Evolutionary conservation across 441 rosid species (phyloP).

Genomic region (Sinapis alba): DNA sequence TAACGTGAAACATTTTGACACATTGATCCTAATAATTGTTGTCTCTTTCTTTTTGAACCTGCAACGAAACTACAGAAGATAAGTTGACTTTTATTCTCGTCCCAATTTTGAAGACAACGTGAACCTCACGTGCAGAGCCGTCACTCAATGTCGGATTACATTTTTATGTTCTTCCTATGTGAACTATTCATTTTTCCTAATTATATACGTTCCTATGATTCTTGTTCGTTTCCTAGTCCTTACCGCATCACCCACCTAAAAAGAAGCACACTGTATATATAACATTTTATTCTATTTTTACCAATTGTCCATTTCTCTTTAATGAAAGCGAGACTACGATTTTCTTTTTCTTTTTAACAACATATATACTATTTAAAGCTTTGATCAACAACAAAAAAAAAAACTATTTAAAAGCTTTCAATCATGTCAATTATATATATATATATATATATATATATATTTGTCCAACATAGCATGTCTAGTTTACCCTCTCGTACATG

Average conservation of each 20-base stretch:
- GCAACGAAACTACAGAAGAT: conserved; percentile 8
- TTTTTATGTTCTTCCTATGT: neutral
- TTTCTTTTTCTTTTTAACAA: neutral
- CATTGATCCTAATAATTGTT: neutral
- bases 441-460: neutral
- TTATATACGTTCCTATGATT: conserved; percentile 29
- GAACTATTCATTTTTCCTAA: conserved; percentile 9
- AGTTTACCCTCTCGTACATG: neutral
- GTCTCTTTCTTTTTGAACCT: neutral
- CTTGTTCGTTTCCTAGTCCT: conserved; percentile 18
- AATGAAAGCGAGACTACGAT: neutral
- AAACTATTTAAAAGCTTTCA: too few relatives aligned
- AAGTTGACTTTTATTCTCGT: conserved; percentile 16
- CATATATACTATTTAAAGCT: neutral
- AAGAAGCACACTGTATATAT: neutral
- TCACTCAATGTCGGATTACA: conserved; percentile 34
- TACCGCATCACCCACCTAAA: conserved; percentile 23
- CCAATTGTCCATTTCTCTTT: conserved; percentile 9
- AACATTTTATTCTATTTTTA: neutral
- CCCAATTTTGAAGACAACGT: conserved; percentile 10
- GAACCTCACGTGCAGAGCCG: conserved; percentile 36
- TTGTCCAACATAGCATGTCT: neutral
- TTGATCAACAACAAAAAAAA: too few relatives aligned
- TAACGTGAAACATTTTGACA: conserved; percentile 5
- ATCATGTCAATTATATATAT: conserved; percentile 1